Evolutionary conservation across 2,329 filamentous ascomycete species (phyloP), one percentile per base, ranked within the genome.

Genomic region (Annulohypoxylon truncatum): DNA sequence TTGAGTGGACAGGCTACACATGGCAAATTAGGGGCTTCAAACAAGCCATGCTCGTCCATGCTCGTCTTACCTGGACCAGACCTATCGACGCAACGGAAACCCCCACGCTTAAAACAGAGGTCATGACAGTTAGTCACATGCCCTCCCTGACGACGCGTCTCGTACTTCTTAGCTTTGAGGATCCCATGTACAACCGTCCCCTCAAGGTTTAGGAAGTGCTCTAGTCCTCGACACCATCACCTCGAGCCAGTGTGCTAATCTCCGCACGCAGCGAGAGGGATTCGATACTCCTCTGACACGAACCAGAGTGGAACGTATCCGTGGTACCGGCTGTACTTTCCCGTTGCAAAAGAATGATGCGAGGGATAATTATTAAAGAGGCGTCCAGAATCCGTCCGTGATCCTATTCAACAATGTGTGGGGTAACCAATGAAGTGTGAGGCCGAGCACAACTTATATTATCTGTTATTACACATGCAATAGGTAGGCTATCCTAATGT

Each of bases 81-180:
- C 57, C 56, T 24, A 38, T 59, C 28, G 52, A 61, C 68, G 66
- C 55, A 65, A 71, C 68, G 64, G 68, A 67, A 58, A 52, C 63
- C 66, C 62, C 68, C 66, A 69, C 68, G 63, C 60, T 40, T 61
- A 50, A 64, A 66, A 61, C 22, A 50, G 38, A 59, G 18, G 50
- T 50, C 60, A 64, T 64, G 65, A 40, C 22, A 61, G 58, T 61
- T 64, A 55, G 67, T 70, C 67, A 70, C 67, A 70, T 70, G 67
- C 64, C 15, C 61, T 51, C 55, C 52, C 51, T 58, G 61, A 70
- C 67, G 67, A 70, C 67, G 65, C 62, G 54, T 69, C 53, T 63
- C 57, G 67, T 65, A 61, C 51, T 68, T 63, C 59, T 33, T 46
- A 44, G 58, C n/a, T 26, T 48, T 29, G 61, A 56, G 48, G 57